Conservation (phyloP, 495 filamentous ascomycete species). For the Penicillium goetzii region DNA sequence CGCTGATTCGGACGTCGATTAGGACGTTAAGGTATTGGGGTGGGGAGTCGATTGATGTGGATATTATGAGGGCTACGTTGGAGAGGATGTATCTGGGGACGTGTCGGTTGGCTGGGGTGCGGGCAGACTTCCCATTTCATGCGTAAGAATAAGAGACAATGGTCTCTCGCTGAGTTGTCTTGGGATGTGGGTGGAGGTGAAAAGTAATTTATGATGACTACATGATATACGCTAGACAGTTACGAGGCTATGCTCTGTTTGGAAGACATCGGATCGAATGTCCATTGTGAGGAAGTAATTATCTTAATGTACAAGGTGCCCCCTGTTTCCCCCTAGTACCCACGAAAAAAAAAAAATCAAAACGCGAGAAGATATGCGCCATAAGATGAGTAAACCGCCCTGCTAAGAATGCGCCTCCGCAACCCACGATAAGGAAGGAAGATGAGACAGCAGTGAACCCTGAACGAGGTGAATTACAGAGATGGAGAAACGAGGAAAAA, state of each 20-base stretch:
- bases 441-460: not conserved
- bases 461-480: not conserved
- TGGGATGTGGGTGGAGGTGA: not conserved
- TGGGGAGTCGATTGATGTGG: constrained; percentile 29
- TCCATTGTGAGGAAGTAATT: constrained; percentile 13
- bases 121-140: constrained; percentile 14
- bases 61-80: constrained; percentile 28
- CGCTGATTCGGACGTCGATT: constrained; percentile 28
- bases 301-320: constrained; percentile 15
- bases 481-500: not conserved
- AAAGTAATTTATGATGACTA: not conserved
- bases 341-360: not conserved
- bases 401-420: constrained; percentile 4
- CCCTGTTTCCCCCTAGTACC: not conserved
- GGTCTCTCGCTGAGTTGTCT: too few relatives aligned
- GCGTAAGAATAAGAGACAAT: not conserved
- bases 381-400: constrained; percentile 17
- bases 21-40: constrained; percentile 27
- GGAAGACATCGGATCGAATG: constrained; percentile 1
- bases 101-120: constrained; percentile 27
- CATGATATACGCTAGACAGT: not conserved
- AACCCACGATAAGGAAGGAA: not conserved
- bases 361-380: constrained; percentile 10
- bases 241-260: not conserved
- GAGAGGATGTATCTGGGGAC: constrained; percentile 36